A percentile compares a stretch with the other conserved stretches of the same genome.
Evolutionary conservation across 1,284 basidiomycete species (phyloP).

Genomic region (Ceratobasidium sp.): DNA sequence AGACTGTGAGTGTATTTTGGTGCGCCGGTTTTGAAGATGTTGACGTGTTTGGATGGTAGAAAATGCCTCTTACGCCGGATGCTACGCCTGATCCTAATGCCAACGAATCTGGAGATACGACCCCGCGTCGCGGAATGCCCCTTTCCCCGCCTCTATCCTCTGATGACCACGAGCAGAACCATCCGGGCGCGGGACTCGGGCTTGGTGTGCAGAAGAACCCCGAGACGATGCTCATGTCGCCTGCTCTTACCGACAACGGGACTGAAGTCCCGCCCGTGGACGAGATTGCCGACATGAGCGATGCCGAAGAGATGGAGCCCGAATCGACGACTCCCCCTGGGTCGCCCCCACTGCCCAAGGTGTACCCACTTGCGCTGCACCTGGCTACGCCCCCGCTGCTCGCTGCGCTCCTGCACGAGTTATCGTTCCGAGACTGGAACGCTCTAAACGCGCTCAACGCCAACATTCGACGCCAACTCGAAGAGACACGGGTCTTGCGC

Average conservation of each 20-base stretch:
- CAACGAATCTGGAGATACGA: slow-evolving; percentile 12
- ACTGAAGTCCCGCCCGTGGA: slow-evolving; percentile 51
- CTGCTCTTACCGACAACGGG: slow-evolving; percentile 43
- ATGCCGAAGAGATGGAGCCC: slow-evolving; percentile 52
- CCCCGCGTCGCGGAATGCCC: slow-evolving; percentile 31
- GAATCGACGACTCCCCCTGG: slow-evolving; percentile 47
- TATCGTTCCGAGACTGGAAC: slow-evolving; percentile 48
- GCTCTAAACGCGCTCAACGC: slow-evolving; percentile 48
- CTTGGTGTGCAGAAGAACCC: slow-evolving; percentile 11
- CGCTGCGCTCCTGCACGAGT: slow-evolving; percentile 43
- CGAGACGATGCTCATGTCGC: slow-evolving; percentile 28
- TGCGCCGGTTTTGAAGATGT: neutral
- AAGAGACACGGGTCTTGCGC: slow-evolving; percentile 64
- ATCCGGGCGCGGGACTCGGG: slow-evolving; percentile 1
- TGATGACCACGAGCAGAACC: slow-evolving; percentile 23
- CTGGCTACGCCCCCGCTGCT: slow-evolving; percentile 46
- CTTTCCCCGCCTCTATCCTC: slow-evolving; percentile 37
- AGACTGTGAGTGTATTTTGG: slow-evolving; percentile 12
- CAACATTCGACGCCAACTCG: slow-evolving; percentile 55
- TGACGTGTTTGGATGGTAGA: slow-evolving; percentile 13
- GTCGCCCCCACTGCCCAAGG: slow-evolving; percentile 48
- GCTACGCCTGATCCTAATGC: slow-evolving; percentile 37
- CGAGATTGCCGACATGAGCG: slow-evolving; percentile 54
- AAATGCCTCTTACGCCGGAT: slow-evolving; percentile 22
- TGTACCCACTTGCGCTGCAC: slow-evolving; percentile 47